Evolutionary conservation across 495 filamentous ascomycete genomes (phyloP).

Genomic region (Podospora conica): DNA sequence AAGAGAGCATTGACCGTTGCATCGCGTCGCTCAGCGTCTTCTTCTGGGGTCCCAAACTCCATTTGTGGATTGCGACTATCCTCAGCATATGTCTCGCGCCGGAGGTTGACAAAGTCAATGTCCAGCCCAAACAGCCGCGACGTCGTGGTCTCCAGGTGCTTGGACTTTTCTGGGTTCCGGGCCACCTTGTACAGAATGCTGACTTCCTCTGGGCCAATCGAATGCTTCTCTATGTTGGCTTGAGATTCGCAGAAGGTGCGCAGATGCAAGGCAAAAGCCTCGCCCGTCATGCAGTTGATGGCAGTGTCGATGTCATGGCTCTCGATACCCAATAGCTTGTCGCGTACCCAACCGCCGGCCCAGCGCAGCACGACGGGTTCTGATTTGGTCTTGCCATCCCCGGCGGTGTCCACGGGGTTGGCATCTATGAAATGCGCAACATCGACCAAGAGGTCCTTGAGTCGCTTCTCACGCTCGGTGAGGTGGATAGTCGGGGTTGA

Average conservation of each 20-base stretch:
- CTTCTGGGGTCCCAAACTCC: constrained; percentile 86
- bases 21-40: constrained; percentile 86
- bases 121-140: constrained; percentile 81
- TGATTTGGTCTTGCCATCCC: constrained; percentile 16
- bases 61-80: constrained; percentile 85
- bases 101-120: constrained; percentile 88
- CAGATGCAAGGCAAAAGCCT: constrained; percentile 66
- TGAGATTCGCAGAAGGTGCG: constrained; percentile 44
- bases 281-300: constrained; percentile 92
- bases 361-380: constrained; percentile 68
- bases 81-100: constrained; percentile 82
- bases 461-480: constrained; percentile 58
- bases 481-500: constrained; percentile 34
- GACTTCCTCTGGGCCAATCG: constrained; percentile 48
- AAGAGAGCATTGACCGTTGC: constrained; percentile 95
- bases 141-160: constrained; percentile 91
- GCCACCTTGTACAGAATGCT: constrained; percentile 69
- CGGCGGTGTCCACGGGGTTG: constrained; percentile 21
- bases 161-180: constrained; percentile 93
- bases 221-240: constrained; percentile 36
- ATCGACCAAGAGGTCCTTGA: constrained; percentile 67
- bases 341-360: constrained; percentile 97
- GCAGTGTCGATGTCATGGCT: constrained; percentile 94
- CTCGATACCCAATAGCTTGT: constrained; percentile 76
- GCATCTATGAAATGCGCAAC: constrained; percentile 63